Evolutionary conservation across 1,284 basidiomycete species (phyloP), one percentile per base, ranked within the genome.

Genomic region (Caloboletus firmus): DNA sequence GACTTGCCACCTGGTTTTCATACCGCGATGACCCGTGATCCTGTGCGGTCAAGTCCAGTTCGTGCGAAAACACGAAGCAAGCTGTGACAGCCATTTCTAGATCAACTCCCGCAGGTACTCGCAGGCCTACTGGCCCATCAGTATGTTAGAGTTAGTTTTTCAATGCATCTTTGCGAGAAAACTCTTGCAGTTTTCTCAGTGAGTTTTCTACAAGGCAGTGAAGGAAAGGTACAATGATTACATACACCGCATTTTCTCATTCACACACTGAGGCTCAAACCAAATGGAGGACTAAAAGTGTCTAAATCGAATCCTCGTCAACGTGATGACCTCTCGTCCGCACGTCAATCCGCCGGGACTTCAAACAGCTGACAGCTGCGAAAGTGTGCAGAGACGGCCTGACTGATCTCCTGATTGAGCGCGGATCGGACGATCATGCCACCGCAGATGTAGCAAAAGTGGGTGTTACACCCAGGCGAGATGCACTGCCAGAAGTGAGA

Each of bases 361-460:
- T 72, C 67, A 43, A 82, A 81, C 48, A 83, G 58, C n/a, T 52
- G 60, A 58, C 83, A 85, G 20, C 64, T 65, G 5, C 62, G 55
- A 64, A 79, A 85, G 63, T 85, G 83, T 2, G 56, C 61, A 1
- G 71, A 66, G 4, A 81, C 67, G 0, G 77, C 78, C 0, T 61
- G 54, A 4, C 64, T 51, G 37, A 86, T 74, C 44, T 82, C 80
- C 2, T 62, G 47, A 32, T 67, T 69, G 34, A 74, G 58, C 0
- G 74, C 77, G 0, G 83, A 82, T 49, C 74, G 76, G 34, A 83
- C 73, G 57, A 85, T 85, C 35, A 69, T 60, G 17, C 70, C 63
- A 7, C 83, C 84, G 55, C 84, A 86, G 22, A 68, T 45, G 59
- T 87, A 87, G 61, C 84, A 86, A 63, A 85, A 86, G 59, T 85